Percentiles rank a stretch among this genome's conserved stretches.
Evolutionary conservation across 1,139 yeast genomes (phyloP).

Genomic region (Candida sanyaensis): DNA sequence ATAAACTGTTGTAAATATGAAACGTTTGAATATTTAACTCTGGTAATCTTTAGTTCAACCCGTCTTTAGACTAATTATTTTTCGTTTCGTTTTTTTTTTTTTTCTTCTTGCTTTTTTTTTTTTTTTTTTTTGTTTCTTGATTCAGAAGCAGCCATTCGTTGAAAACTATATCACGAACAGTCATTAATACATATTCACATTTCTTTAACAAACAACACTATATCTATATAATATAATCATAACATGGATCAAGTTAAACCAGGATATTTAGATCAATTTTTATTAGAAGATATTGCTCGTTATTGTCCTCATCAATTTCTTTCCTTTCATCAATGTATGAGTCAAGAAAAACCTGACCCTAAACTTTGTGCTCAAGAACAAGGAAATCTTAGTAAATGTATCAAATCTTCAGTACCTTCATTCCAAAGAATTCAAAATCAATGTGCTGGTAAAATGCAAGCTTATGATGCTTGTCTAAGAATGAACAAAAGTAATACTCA

Average conservation of each 20-base stretch:
- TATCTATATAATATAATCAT: no score
- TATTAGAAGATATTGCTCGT: constrained; percentile 53
- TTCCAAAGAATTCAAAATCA: constrained; percentile 61
- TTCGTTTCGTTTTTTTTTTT: not conserved
- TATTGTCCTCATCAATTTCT: constrained; percentile 67
- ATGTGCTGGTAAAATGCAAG: constrained; percentile 56
- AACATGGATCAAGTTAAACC: constrained; percentile 16
- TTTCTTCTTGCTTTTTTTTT: not conserved
- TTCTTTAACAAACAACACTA: no score
- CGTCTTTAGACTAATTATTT: not conserved
- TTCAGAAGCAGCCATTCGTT: not conserved
- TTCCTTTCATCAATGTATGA: constrained; percentile 65
- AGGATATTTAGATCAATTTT: constrained; percentile 32
- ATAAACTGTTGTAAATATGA: not conserved
- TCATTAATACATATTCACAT: no score
- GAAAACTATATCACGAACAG: not conserved
- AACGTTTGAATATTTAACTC: no score
- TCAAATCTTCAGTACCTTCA: constrained; percentile 59
- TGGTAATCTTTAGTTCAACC: not conserved
- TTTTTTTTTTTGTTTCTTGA: not conserved
- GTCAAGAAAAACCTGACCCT: constrained; percentile 44
- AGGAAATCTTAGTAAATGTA: constrained; percentile 54
- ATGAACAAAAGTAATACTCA: constrained; percentile 34
- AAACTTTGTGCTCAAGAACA: constrained; percentile 54
- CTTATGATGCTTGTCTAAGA: constrained; percentile 61